phyloP scores from a whole-genome alignment of 2,329 filamentous ascomycete genomes.

The Talaromyces piceae region DNA sequence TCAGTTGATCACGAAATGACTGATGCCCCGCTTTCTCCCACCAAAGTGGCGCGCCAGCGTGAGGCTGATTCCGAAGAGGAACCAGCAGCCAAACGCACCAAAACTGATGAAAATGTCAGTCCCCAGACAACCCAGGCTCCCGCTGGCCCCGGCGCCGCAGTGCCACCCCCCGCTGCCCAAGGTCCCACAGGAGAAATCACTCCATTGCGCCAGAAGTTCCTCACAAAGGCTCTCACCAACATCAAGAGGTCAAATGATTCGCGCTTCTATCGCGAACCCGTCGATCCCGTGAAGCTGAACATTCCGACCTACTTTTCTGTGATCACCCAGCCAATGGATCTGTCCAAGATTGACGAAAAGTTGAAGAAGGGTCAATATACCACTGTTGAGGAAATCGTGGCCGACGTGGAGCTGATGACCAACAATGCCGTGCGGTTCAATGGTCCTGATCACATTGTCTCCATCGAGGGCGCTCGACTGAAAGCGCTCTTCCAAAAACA shows the following conservation, averaged over 20 bases:
- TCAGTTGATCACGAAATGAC: slow-evolving; percentile 44
- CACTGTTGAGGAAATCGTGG: slow-evolving; percentile 63
- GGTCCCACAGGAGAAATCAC: slow-evolving; percentile 24
- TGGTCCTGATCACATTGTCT: slow-evolving; percentile 66
- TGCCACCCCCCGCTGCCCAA: slow-evolving; percentile 3
- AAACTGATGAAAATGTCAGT: slow-evolving; percentile 52
- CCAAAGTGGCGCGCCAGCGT: slow-evolving; percentile 64
- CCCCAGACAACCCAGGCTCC: slow-evolving; percentile 41
- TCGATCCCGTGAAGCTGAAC: slow-evolving; percentile 64
- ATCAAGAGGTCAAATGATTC: slow-evolving; percentile 83
- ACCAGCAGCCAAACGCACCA: slow-evolving; percentile 72
- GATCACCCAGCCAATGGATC: slow-evolving; percentile 75
- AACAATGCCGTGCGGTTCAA: slow-evolving; percentile 79
- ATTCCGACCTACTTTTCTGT: slow-evolving; percentile 68
- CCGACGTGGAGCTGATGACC: slow-evolving; percentile 70
- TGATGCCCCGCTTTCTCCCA: slow-evolving; percentile 44
- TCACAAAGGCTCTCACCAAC: slow-evolving; percentile 32
- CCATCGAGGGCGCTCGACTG: slow-evolving; percentile 57
- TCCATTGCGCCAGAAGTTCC: slow-evolving; percentile 36
- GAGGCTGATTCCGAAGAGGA: slow-evolving; percentile 61
- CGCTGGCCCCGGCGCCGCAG: slow-evolving; percentile 26
- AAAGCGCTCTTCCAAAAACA: slow-evolving; percentile 53
- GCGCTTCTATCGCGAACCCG: slow-evolving; percentile 66
- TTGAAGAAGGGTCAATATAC: slow-evolving; percentile 64
- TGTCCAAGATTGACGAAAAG: slow-evolving; percentile 72